A percentile compares a stretch with the other conserved stretches of the same genome.
Conservation (phyloP, 306 rosid genomes). For the Rosa chinensis region DNA sequence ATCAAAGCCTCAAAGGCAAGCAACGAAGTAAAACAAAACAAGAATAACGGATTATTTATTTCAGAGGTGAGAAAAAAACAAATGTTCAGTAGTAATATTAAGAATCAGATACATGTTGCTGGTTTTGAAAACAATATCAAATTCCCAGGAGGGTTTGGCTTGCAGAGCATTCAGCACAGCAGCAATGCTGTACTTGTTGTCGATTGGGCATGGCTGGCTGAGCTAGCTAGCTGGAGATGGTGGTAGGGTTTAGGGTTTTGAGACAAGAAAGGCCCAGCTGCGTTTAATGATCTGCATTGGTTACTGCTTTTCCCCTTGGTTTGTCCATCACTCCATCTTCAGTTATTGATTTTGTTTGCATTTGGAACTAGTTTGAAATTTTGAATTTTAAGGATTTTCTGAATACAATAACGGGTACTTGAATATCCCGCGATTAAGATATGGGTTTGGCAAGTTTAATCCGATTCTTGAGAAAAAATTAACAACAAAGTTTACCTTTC, state of each 20-base stretch:
- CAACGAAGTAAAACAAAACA: not conserved
- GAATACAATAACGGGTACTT: not conserved
- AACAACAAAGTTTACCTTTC: no score
- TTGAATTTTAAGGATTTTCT: not conserved
- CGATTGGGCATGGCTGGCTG: constrained; percentile 7
- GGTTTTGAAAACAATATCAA: constrained; percentile 18
- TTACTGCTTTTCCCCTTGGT: not conserved
- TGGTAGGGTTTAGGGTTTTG: constrained; percentile 1
- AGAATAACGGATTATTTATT: not conserved
- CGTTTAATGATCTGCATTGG: not conserved
- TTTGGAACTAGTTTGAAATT: not conserved
- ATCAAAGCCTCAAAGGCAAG: not conserved
- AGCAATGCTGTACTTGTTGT: not conserved
- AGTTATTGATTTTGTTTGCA: constrained; percentile 3
- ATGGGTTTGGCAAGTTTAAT: no score
- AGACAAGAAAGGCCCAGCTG: constrained; percentile 22
- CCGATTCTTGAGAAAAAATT: no score
- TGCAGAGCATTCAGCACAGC: not conserved
- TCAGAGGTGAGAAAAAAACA: not conserved
- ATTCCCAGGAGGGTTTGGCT: constrained; percentile 22
- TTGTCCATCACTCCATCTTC: not conserved
- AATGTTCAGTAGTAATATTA: not conserved
- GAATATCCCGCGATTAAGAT: no score
- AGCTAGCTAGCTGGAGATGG: not conserved
- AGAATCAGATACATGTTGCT: not conserved